Evolutionary conservation across 257 asterid species (phyloP), one percentile per base, ranked within the genome.

Genomic region (Ilex asprella): DNA sequence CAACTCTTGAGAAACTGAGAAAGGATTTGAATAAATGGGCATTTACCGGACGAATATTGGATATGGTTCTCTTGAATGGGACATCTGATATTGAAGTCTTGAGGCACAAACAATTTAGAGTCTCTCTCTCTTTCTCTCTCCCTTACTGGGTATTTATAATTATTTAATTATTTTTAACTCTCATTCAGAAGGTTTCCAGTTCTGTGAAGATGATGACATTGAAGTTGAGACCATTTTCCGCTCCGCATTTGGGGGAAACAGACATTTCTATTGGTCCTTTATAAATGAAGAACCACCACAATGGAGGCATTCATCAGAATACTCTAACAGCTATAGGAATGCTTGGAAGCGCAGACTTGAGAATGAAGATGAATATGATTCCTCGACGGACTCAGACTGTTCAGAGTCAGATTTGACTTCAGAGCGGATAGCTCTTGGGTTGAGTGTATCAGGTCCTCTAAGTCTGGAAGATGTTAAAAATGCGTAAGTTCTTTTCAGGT

Each of bases 391-490:
- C 56, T 67, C 71, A 12, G 75, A 70, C 56, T 63, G 66, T 53
- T 67, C 83, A 16, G 67, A 27, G 56, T 49, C 70, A 30, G 78
- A 67, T 68, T 55, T 65, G 56, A 70, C 74, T 30, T 82, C 96
- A 2, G 81, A 92, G 59, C 81, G 99, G 78, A 73, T 71, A 46
- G 87, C 90, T 62, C 75, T 93, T 60, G 99, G 97, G 63, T 79
- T 93, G 76, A 82, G 72, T 62, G 70, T 83, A 51, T 79, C 91
- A 0, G 97, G 99, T 58, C 94, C 95, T 59, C 66, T 93, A 69
- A 87, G 70, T 57, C 77, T 87, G n/a, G 91, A 78, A 51, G 92
- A 93, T 60, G 89, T 93, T 60, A 93, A 89, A 73, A 85, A 44
- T 6, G 99, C 96, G 99, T 88, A 79, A 72, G 96, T 78, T 79